These are phyloP conservation scores for Cephalotrichum gorgonifer DNA, from an alignment of 2,329 filamentous ascomycete genomes.

Conservation along the genomic window DNA sequence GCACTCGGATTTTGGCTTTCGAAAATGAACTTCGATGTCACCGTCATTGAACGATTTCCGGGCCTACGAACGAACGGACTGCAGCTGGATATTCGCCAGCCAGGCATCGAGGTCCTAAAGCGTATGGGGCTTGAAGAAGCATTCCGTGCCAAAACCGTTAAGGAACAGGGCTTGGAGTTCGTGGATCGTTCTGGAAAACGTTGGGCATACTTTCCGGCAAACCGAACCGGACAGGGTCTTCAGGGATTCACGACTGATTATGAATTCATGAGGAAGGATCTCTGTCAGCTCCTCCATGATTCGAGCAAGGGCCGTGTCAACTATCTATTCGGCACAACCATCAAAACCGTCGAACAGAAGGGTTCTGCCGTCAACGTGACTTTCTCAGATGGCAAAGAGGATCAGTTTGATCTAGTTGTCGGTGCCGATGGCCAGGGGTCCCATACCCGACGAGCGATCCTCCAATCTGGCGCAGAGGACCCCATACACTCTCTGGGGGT, in stretches of 20 bases:
- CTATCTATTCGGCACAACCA: slow-evolving; percentile 16
- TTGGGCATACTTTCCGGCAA: slow-evolving; percentile 27
- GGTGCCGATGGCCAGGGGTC: slow-evolving; percentile 46
- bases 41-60: slow-evolving; percentile 28
- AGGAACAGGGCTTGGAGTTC: slow-evolving; percentile 34
- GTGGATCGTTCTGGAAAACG: slow-evolving; percentile 27
- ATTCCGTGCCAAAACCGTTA: slow-evolving; percentile 28
- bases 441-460: slow-evolving; percentile 30
- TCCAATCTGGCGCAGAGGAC: slow-evolving; percentile 16
- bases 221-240: slow-evolving; percentile 20
- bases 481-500: slow-evolving; percentile 14
- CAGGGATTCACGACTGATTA: slow-evolving; percentile 34
- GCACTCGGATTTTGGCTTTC: slow-evolving; percentile 39
- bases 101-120: slow-evolving; percentile 37
- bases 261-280: slow-evolving; percentile 44
- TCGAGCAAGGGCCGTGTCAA: slow-evolving; percentile 13
- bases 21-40: slow-evolving; percentile 24
- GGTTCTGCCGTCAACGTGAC: slow-evolving; percentile 21
- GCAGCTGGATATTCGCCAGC: slow-evolving; percentile 42
- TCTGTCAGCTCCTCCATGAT: slow-evolving; percentile 32
- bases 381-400: slow-evolving; percentile 30
- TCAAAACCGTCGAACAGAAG: slow-evolving; percentile 19
- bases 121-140: slow-evolving; percentile 38
- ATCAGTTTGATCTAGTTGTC: slow-evolving; percentile 39
- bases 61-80: slow-evolving; percentile 34